Percentiles rank a stretch among this genome's conserved stretches.
Evolutionary conservation across 805 yeast species (phyloP).

Genomic region (Metschnikowia cubensis): DNA sequence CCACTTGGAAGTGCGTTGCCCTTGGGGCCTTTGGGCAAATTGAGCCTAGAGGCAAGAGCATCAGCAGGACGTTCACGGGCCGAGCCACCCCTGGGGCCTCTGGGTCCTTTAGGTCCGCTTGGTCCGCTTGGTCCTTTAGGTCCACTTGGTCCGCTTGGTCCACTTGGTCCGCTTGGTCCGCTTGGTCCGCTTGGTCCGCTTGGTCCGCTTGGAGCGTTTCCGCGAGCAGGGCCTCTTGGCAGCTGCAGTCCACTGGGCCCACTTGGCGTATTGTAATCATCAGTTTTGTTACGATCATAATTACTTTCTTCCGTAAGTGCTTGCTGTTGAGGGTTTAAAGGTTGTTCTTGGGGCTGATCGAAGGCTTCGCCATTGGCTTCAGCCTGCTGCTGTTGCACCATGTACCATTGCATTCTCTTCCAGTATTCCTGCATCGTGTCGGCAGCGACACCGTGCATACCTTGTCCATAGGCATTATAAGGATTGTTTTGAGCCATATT

Average conservation of each 20-base stretch:
- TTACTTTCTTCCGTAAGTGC: constrained; percentile 11
- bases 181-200: not conserved
- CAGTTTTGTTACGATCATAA: constrained; percentile 16
- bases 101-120: not conserved
- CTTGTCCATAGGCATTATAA: constrained; percentile 22
- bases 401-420: constrained; percentile 63
- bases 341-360: constrained; percentile 35
- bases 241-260: constrained; percentile 4
- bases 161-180: not conserved
- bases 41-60: constrained; percentile 20
- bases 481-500: constrained; percentile 28
- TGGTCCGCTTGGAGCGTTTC: not conserved
- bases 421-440: constrained; percentile 64
- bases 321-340: constrained; percentile 43
- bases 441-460: constrained; percentile 29
- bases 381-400: constrained; percentile 52
- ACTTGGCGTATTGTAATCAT: not conserved
- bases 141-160: not conserved
- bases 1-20: constrained; percentile 1
- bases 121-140: not conserved
- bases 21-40: constrained; percentile 53
- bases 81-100: not conserved
- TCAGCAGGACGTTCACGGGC: constrained; percentile 9
- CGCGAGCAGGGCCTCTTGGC: constrained; percentile 11
- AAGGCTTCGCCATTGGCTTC: constrained; percentile 20